Conservation (phyloP, 805 yeast species). For the Cyberlindnera samutprakarnensis region DNA sequence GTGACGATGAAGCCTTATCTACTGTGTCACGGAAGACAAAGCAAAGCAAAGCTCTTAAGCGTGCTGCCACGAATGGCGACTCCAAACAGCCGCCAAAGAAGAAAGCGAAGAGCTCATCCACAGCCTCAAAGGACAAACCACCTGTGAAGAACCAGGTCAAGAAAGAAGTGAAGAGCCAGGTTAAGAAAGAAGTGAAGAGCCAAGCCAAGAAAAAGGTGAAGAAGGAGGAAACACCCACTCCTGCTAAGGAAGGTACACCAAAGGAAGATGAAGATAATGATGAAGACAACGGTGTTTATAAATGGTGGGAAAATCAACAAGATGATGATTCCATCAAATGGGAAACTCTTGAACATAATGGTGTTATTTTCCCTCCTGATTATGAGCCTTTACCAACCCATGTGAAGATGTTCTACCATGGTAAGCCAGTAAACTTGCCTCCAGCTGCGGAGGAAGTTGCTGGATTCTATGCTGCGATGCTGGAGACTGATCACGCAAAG, state of each 20-base stretch:
- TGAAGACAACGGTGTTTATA: constrained; percentile 51
- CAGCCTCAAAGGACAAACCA: constrained; percentile 8
- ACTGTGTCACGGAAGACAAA: constrained; percentile 1
- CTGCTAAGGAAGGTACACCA: constrained; percentile 19
- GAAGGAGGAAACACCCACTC: constrained; percentile 1
- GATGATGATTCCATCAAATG: constrained; percentile 77
- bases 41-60: constrained; percentile 4
- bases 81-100: constrained; percentile 5
- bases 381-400: constrained; percentile 79
- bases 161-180: constrained; percentile 15
- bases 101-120: constrained; percentile 5
- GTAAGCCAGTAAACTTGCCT: constrained; percentile 68
- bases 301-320: constrained; percentile 77
- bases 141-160: constrained; percentile 19
- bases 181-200: constrained; percentile 14
- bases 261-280: constrained; percentile 24
- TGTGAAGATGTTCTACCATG: constrained; percentile 71
- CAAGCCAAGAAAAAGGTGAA: constrained; percentile 2
- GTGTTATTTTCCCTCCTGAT: constrained; percentile 90
- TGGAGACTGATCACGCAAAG: constrained; percentile 81
- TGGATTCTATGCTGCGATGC: constrained; percentile 85
- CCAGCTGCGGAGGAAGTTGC: constrained; percentile 92
- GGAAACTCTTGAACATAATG: constrained; percentile 81
- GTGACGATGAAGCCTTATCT: constrained; percentile 18
- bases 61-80: constrained; percentile 1